A percentile compares a stretch with the other conserved stretches of the same genome.
phyloP scores from a whole-genome alignment of 2,329 filamentous ascomycete genomes.

The Alternaria conjuncta region DNA sequence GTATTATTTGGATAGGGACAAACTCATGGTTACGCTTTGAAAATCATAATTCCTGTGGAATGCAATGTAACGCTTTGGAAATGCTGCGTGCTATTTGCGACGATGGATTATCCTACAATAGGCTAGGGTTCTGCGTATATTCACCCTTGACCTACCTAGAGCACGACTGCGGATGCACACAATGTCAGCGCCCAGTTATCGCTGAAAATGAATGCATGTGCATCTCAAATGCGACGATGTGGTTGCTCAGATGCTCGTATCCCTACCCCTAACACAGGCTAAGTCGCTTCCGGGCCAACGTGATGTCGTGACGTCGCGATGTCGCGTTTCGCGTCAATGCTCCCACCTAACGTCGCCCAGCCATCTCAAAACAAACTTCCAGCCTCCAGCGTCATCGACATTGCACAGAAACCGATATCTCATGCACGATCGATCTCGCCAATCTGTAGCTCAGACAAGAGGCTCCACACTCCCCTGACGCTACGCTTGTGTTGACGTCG shows the following conservation, averaged over 20 bases:
- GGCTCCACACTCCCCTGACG: conserved; percentile 25
- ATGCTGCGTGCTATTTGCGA: neutral
- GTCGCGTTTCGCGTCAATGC: conserved; percentile 27
- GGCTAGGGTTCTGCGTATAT: neutral
- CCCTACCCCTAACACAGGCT: conserved; percentile 3
- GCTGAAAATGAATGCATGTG: neutral
- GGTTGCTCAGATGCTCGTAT: neutral
- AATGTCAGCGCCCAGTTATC: neutral
- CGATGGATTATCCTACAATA: neutral
- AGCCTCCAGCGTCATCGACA: conserved; percentile 20
- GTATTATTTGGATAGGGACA: conserved; percentile 9
- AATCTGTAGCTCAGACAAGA: conserved; percentile 25
- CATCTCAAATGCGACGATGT: neutral
- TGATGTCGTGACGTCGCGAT: conserved; percentile 21
- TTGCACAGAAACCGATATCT: conserved; percentile 18
- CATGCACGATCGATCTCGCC: conserved; percentile 29
- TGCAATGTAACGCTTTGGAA: neutral
- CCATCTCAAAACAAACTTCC: conserved; percentile 16
- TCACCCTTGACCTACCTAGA: neutral
- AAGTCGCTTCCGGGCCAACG: conserved; percentile 11
- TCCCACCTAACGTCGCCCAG: conserved; percentile 20
- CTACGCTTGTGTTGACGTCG: conserved; percentile 34
- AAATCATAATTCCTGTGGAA: neutral
- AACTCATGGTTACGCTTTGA: neutral
- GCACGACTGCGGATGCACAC: neutral